Evolutionary conservation across 1,284 basidiomycete species (phyloP).

Genomic region (Malassezia yamatoensis): DNA sequence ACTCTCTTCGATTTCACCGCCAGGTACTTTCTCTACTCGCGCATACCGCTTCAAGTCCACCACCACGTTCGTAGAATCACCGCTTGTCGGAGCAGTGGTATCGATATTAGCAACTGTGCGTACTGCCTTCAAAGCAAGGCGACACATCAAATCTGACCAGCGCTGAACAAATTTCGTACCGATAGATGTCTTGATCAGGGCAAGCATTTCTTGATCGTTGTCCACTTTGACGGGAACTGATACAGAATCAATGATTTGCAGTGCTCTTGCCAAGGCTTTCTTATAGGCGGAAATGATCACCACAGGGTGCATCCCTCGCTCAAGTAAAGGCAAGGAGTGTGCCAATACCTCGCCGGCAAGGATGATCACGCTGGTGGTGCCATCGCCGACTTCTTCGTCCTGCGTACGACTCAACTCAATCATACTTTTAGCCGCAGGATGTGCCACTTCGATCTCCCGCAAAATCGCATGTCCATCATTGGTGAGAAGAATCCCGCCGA

Average conservation of each 20-base stretch:
- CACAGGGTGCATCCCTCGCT: constrained; percentile 93
- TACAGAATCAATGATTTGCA: constrained; percentile 74
- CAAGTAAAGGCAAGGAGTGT: constrained; percentile 78
- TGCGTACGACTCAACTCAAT: constrained; percentile 94
- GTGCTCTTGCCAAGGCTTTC: constrained; percentile 80
- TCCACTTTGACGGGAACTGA: constrained; percentile 80
- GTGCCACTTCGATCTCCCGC: constrained; percentile 93
- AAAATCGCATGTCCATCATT: constrained; percentile 97
- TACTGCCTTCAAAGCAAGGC: constrained; percentile 81
- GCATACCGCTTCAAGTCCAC: constrained; percentile 98
- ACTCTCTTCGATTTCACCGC: constrained; percentile 91
- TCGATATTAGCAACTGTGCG: constrained; percentile 62
- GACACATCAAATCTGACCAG: constrained; percentile 97
- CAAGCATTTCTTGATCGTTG: constrained; percentile 83
- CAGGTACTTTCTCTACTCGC: constrained; percentile 90
- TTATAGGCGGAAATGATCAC: constrained; percentile 98
- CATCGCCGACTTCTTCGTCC: constrained; percentile 97
- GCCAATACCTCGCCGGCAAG: constrained; percentile 98
- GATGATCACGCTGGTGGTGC: constrained; percentile 94
- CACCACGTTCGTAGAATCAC: constrained; percentile 55
- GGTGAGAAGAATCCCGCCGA: constrained; percentile 55
- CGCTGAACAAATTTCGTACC: constrained; percentile 96
- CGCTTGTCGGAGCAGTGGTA: constrained; percentile 22
- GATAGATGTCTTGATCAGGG: constrained; percentile 94
- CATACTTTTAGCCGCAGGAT: constrained; percentile 98